Evolutionary conservation across 163 green algal species (phyloP).

Genomic region (Chloromonas sp.): DNA sequence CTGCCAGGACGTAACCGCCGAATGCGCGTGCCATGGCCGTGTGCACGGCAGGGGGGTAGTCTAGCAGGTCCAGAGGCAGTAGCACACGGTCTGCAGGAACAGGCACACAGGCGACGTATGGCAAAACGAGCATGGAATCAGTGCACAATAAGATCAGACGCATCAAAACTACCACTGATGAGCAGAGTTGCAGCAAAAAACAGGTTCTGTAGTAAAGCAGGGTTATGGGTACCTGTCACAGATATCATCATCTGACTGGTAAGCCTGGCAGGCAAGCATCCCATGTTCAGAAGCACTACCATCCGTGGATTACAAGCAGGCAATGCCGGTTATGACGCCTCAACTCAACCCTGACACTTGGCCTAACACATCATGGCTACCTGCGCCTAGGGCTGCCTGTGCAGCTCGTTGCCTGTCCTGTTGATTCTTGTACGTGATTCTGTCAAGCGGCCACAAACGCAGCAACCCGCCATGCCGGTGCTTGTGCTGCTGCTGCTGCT

Average conservation of each 20-base stretch:
- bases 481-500: not conserved
- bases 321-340: too few species aligned
- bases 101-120: not conserved
- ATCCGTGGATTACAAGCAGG: too few species aligned
- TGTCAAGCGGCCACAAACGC: not conserved
- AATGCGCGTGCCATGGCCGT: not conserved
- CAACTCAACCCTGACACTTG: too few species aligned
- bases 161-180: not conserved
- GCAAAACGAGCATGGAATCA: too few species aligned
- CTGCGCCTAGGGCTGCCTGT: not conserved
- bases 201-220: too few species aligned
- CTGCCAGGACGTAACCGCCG: not conserved
- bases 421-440: not conserved
- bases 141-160: too few species aligned
- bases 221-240: too few species aligned
- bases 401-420: not conserved
- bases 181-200: not conserved
- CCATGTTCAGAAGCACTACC: too few species aligned
- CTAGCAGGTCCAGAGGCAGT: not conserved
- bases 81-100: not conserved
- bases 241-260: too few species aligned
- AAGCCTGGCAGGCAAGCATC: too few species aligned
- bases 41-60: not conserved
- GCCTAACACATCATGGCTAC: not conserved
- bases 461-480: not conserved